Conservation (phyloP, 768 basidiomycete species). For the Phylloporus arenicola region DNA sequence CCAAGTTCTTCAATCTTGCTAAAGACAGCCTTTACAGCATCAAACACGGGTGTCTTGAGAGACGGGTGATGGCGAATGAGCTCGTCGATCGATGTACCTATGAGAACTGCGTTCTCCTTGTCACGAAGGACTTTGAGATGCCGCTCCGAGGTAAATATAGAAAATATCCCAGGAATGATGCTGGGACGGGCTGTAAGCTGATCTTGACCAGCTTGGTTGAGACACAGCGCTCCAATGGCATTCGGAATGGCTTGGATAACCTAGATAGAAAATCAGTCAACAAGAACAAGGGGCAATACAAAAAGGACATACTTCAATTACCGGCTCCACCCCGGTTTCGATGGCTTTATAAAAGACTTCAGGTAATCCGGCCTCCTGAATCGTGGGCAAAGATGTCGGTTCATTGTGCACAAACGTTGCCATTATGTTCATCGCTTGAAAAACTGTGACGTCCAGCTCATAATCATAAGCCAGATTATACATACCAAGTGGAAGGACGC, state of each 20-base stretch:
- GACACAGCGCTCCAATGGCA: constrained; percentile 91
- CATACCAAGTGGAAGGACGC: constrained; percentile 78
- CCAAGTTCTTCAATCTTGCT: constrained; percentile 73
- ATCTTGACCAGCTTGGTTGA: constrained; percentile 85
- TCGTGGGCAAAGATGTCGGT: constrained; percentile 85
- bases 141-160: constrained; percentile 78
- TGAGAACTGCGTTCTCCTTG: constrained; percentile 85
- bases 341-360: constrained; percentile 85
- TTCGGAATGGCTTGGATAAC: constrained; percentile 91
- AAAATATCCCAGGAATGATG: constrained; percentile 81
- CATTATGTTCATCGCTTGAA: constrained; percentile 82
- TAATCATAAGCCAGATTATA: constrained; percentile 4
- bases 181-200: constrained; percentile 71
- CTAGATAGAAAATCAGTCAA: constrained; percentile 34
- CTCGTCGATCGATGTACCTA: constrained; percentile 91
- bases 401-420: constrained; percentile 98
- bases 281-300: neutral
- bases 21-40: constrained; percentile 66
- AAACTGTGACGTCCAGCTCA: constrained; percentile 7
- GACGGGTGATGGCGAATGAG: constrained; percentile 93
- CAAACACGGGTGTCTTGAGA: constrained; percentile 75
- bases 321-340: constrained; percentile 78
- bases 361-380: constrained; percentile 89
- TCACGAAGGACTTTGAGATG: constrained; percentile 83
- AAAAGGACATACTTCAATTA: constrained; percentile 63